phyloP scores from a whole-genome alignment of 2,329 filamentous ascomycete species.

The Trichoderma cornu-damae region DNA sequence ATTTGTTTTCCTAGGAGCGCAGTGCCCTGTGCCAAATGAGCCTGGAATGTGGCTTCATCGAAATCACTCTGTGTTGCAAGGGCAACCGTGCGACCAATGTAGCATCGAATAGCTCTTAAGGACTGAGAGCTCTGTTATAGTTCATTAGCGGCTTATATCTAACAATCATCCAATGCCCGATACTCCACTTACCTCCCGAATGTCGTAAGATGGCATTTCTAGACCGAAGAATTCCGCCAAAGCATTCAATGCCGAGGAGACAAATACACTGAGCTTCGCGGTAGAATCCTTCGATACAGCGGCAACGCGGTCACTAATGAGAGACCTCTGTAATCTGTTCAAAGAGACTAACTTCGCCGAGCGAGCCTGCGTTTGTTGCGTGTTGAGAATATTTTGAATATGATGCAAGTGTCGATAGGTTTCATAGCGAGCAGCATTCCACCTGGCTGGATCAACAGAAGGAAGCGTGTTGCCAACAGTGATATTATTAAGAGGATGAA shows the following conservation, averaged over 20 bases:
- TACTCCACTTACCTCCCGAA: conserved; percentile 32
- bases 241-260: conserved; percentile 39
- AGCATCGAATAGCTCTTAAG: conserved; percentile 42
- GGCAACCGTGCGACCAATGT: conserved; percentile 50
- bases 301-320: conserved; percentile 49
- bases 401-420: conserved; percentile 41
- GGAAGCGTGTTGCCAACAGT: conserved; percentile 45
- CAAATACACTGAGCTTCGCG: conserved; percentile 47
- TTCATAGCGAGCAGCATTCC: conserved; percentile 51
- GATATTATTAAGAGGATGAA: conserved; percentile 57
- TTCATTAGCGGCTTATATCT: conserved; percentile 2
- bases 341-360: conserved; percentile 48
- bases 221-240: conserved; percentile 42
- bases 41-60: conserved; percentile 60
- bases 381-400: conserved; percentile 39
- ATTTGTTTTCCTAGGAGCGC: conserved; percentile 38
- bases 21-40: conserved; percentile 51
- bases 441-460: conserved; percentile 35
- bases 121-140: conserved; percentile 32
- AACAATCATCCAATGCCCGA: neutral
- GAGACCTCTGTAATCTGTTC: conserved; percentile 57
- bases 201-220: conserved; percentile 25
- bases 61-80: conserved; percentile 45
- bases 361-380: conserved; percentile 39
- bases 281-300: conserved; percentile 58